These are phyloP conservation scores for Ceratonia siliqua DNA, from an alignment of 306 rosid species.

Conservation along the genomic window DNA sequence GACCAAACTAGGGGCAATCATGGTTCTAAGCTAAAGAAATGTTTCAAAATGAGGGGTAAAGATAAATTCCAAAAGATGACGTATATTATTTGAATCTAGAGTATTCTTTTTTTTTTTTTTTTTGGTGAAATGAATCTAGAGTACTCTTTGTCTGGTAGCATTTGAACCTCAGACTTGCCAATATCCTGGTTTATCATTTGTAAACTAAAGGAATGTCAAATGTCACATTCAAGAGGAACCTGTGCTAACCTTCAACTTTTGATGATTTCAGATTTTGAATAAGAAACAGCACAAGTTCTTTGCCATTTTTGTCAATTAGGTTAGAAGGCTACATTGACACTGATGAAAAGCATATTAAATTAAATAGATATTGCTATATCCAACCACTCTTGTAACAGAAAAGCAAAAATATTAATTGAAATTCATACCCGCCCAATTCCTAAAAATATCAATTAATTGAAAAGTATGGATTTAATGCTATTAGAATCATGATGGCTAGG, in stretches of 20 bases:
- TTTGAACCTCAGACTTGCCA: not conserved
- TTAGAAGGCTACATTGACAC: not conserved
- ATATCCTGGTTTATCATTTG: not conserved
- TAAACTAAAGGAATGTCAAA: not conserved
- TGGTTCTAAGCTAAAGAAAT: constrained; percentile 1
- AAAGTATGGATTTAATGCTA: not conserved
- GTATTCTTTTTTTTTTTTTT: too few species aligned
- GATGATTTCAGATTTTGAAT: not conserved
- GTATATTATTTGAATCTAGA: not conserved
- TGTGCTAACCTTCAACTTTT: not conserved
- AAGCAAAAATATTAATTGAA: not conserved
- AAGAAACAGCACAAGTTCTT: not conserved
- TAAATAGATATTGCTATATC: not conserved
- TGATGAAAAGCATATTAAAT: not conserved
- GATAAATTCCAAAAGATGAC: not conserved
- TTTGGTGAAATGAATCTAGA: too few species aligned
- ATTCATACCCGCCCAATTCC: too few species aligned
- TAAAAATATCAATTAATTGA: not conserved
- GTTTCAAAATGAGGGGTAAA: not conserved
- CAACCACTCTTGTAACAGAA: not conserved
- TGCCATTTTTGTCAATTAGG: not conserved
- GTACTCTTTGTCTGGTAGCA: not conserved
- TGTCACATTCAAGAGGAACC: not conserved
- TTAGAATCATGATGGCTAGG: too few species aligned
- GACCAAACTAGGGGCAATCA: not conserved